Percentiles rank a stretch among this genome's conserved stretches.
phyloP scores from a whole-genome alignment of 208 protist species.

The Leishmania turanica region DNA sequence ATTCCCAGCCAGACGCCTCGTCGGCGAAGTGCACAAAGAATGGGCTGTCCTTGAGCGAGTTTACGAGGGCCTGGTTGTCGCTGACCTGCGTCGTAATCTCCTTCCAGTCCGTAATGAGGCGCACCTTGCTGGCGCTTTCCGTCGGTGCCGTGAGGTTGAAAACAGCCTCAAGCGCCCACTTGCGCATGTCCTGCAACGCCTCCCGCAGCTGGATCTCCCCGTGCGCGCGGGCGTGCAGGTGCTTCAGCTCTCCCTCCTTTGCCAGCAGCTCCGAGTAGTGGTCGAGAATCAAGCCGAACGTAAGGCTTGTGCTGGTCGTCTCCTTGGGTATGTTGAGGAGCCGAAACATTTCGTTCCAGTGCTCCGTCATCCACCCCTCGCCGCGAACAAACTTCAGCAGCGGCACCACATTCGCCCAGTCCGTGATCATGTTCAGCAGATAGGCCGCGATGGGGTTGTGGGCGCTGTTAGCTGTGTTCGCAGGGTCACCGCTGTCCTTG shows the following conservation, averaged over 20 bases:
- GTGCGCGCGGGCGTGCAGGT: conserved; percentile 91
- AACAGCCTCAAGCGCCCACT: conserved; percentile 87
- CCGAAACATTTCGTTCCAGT: conserved; percentile 96
- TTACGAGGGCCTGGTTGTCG: conserved; percentile 95
- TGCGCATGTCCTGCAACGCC: conserved; percentile 94
- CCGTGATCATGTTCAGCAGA: conserved; percentile 68
- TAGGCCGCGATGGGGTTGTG: conserved; percentile 63
- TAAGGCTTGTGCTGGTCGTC: conserved; percentile 81
- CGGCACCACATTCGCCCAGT: conserved; percentile 72
- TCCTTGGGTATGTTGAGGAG: conserved; percentile 83
- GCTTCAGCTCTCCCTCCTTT: conserved; percentile 90
- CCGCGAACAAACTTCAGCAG: conserved; percentile 93
- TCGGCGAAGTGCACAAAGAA: conserved; percentile 95
- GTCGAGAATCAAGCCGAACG: conserved; percentile 91
- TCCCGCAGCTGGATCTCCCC: conserved; percentile 96
- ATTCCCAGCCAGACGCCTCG: conserved; percentile 90
- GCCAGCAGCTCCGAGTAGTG: conserved; percentile 68
- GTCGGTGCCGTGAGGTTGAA: conserved; percentile 89
- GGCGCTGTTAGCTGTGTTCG: conserved; percentile 3
- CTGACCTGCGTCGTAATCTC: conserved; percentile 95
- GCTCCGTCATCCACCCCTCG: conserved; percentile 96
- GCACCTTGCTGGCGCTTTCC: conserved; percentile 57
- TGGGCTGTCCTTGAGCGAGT: conserved; percentile 95
- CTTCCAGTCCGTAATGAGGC: conserved; percentile 98
- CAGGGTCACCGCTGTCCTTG: not conserved